These are phyloP conservation scores for Phoenix dactylifera DNA, from an alignment of 176 grass and related monocot species.

Conservation along the genomic window DNA sequence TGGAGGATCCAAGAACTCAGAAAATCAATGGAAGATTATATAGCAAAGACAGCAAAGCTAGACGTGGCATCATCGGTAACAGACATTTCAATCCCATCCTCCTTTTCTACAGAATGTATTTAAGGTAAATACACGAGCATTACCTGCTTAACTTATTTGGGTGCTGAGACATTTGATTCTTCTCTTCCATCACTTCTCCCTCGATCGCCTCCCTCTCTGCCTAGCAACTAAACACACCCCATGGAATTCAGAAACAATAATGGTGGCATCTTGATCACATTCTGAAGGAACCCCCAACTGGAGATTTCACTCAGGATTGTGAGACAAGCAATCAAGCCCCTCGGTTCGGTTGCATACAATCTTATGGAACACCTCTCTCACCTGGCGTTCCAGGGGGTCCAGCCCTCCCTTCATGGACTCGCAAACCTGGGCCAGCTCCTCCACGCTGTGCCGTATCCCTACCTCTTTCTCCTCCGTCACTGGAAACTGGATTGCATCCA, in stretches of 20 bases:
- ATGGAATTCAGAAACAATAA: neutral
- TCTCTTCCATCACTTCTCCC: neutral
- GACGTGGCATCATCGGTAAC: slow-evolving; percentile 3
- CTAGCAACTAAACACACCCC: neutral
- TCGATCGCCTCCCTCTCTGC: neutral
- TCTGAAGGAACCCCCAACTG: neutral
- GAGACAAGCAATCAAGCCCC: slow-evolving; percentile 44
- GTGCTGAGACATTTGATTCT: slow-evolving; percentile 3
- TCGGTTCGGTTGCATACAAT: slow-evolving; percentile 88
- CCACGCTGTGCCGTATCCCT: slow-evolving; percentile 32
- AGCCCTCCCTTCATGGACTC: slow-evolving; percentile 51
- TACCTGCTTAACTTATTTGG: slow-evolving; percentile 18
- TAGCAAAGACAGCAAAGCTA: slow-evolving; percentile 4
- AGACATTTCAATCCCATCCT: slow-evolving; percentile 10
- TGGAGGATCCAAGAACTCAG: neutral
- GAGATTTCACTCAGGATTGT: slow-evolving; percentile 36
- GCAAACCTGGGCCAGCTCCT: slow-evolving; percentile 47
- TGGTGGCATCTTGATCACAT: neutral
- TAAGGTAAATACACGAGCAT: slow-evolving; percentile 16
- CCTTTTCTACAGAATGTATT: slow-evolving; percentile 13
- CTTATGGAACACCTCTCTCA: slow-evolving; percentile 87
- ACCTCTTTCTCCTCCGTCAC: slow-evolving; percentile 40
- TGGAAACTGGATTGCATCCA: slow-evolving; percentile 27
- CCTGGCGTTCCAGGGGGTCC: slow-evolving; percentile 57
- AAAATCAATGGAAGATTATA: neutral